Percentiles rank a stretch among this genome's conserved stretches.
These are phyloP conservation scores for Microdochium trichocladiopsis DNA, from an alignment of 2,329 filamentous ascomycete species.

Conservation along the genomic window DNA sequence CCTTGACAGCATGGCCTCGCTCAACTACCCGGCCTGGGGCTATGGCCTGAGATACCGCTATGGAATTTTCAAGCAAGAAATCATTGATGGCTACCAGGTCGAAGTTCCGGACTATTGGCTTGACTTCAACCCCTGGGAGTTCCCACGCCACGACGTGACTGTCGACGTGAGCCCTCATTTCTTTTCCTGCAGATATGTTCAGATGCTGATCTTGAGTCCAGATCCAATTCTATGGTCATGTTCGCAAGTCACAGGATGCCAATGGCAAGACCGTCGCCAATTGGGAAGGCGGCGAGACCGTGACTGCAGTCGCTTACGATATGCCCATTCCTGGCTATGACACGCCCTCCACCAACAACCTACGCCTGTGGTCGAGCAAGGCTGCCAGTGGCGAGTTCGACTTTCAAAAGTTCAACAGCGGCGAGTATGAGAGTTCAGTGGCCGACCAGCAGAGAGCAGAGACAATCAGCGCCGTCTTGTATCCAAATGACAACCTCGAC, in stretches of 20 bases:
- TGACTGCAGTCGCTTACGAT: constrained; percentile 89
- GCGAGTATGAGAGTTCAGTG: constrained; percentile 96
- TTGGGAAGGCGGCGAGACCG: constrained; percentile 92
- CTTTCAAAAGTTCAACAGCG: constrained; percentile 98
- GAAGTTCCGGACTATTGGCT: constrained; percentile 99
- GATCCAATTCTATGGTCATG: constrained; percentile 91
- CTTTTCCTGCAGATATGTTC: background rate
- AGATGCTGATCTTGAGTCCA: constrained; percentile 13
- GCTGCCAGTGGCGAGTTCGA: constrained; percentile 96
- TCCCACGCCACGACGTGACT: constrained; percentile 88
- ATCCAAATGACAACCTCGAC: constrained; percentile 96
- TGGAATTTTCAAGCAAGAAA: constrained; percentile 99
- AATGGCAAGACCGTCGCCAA: constrained; percentile 66
- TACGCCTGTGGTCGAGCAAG: constrained; percentile 96
- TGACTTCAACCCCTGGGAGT: constrained; percentile 99
- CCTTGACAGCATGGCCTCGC: constrained; percentile 87
- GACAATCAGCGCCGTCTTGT: constrained; percentile 94
- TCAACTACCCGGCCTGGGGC: constrained; percentile 96
- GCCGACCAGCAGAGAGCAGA: constrained; percentile 98
- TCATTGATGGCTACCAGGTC: constrained; percentile 95
- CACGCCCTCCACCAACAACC: constrained; percentile 89
- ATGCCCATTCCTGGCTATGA: constrained; percentile 86
- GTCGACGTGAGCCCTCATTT: constrained; percentile 58
- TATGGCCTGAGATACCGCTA: constrained; percentile 95
- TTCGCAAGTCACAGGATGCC: constrained; percentile 67